A percentile compares a stretch with the other conserved stretches of the same genome.
These are phyloP conservation scores for Aspergillus tubingensis DNA, from an alignment of 2,329 filamentous ascomycete species.

Conservation along the genomic window DNA sequence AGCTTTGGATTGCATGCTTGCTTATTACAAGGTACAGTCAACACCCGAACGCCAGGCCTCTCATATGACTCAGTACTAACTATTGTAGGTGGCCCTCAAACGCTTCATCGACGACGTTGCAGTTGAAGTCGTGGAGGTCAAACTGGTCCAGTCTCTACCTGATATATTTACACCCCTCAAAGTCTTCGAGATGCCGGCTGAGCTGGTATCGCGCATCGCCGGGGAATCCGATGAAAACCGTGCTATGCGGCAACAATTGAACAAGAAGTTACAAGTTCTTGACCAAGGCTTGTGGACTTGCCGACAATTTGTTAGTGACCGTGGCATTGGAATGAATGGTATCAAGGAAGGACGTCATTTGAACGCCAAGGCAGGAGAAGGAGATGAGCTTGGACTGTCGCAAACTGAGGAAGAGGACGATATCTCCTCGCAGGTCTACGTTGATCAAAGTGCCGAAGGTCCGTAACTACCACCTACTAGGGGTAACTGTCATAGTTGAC, in stretches of 20 bases:
- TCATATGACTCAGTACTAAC: too few species aligned
- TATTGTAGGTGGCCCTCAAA: neutral
- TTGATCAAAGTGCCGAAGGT: too few species aligned
- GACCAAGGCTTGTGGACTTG: neutral
- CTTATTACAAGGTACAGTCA: neutral
- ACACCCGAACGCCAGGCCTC: too few species aligned
- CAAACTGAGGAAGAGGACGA: too few species aligned
- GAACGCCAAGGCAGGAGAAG: too few species aligned
- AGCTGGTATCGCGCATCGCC: neutral
- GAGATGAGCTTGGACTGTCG: too few species aligned
- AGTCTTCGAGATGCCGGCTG: neutral
- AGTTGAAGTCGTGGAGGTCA: neutral
- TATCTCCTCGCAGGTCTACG: too few species aligned
- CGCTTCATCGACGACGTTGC: neutral
- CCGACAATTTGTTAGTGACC: neutral
- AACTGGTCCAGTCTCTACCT: neutral
- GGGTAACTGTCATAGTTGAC: too few species aligned
- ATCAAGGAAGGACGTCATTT: too few species aligned
- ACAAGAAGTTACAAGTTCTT: neutral
- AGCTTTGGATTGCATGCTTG: constrained; percentile 2
- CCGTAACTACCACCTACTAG: too few species aligned
- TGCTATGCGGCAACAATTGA: neutral
- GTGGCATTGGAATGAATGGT: too few species aligned
- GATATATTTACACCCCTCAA: neutral
- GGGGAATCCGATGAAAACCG: neutral